phyloP scores from a whole-genome alignment of 2,329 filamentous ascomycete genomes.

The Fusarium begoniae region DNA sequence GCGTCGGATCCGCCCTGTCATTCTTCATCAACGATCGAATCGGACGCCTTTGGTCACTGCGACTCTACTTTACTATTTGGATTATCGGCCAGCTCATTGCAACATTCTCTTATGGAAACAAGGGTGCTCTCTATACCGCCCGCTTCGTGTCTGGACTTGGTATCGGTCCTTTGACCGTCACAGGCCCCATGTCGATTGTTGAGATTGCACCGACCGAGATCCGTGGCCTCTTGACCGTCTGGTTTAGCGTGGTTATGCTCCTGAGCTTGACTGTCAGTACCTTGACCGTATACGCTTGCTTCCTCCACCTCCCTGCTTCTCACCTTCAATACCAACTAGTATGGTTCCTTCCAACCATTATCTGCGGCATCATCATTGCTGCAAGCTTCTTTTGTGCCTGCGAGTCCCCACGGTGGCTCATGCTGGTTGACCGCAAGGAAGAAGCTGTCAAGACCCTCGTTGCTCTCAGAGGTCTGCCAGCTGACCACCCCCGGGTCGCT shows the following conservation, averaged over 20 bases:
- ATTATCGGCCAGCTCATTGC: conserved; percentile 48
- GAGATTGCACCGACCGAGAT: conserved; percentile 53
- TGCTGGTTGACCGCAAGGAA: conserved; percentile 43
- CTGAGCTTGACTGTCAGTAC: conserved; percentile 44
- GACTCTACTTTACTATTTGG: conserved; percentile 49
- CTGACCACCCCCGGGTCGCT: conserved; percentile 38
- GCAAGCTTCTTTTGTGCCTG: conserved; percentile 47
- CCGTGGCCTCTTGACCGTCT: conserved; percentile 49
- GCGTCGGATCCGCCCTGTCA: conserved; percentile 31
- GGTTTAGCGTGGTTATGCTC: conserved; percentile 51
- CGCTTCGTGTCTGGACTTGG: conserved; percentile 51
- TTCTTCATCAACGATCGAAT: conserved; percentile 42
- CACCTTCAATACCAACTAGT: conserved; percentile 44
- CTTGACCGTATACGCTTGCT: conserved; percentile 49
- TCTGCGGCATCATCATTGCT: conserved; percentile 37
- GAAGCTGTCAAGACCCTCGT: conserved; percentile 36
- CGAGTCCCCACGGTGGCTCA: conserved; percentile 50
- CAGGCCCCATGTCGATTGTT: conserved; percentile 49
- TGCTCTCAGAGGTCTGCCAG: conserved; percentile 40
- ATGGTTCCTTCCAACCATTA: conserved; percentile 38
- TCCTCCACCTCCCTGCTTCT: conserved; percentile 11
- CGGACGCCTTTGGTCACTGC: conserved; percentile 51
- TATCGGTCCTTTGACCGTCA: conserved; percentile 51
- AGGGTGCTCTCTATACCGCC: conserved; percentile 47
- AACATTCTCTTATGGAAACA: conserved; percentile 38